These are phyloP conservation scores for Apiotrichum akiyoshidainum DNA, from an alignment of 1,284 basidiomycete genomes.

Conservation along the genomic window DNA sequence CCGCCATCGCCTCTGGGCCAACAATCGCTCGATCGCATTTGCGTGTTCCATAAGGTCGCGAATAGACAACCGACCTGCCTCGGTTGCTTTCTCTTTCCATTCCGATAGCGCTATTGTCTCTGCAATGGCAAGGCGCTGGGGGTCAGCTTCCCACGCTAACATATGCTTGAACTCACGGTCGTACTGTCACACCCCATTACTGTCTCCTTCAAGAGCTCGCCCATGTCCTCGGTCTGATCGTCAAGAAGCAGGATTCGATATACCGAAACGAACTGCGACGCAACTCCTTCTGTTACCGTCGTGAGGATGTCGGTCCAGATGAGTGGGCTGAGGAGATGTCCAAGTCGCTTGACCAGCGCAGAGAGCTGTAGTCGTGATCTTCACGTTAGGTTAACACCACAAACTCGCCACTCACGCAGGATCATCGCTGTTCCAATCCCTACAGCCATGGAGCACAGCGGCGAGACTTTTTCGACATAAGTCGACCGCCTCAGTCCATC, in stretches of 20 bases:
- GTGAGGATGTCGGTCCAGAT: constrained; percentile 82
- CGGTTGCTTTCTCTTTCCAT: constrained; percentile 59
- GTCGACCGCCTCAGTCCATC: constrained; percentile 21
- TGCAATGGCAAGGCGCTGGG: constrained; percentile 69
- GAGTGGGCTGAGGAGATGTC: constrained; percentile 63
- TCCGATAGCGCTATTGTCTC: constrained; percentile 64
- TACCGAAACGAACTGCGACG: constrained; percentile 59
- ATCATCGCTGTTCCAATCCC: constrained; percentile 2
- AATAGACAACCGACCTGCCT: constrained; percentile 46
- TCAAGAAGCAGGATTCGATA: constrained; percentile 60
- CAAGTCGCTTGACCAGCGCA: constrained; percentile 3
- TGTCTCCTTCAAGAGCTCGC: constrained; percentile 61
- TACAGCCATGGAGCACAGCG: constrained; percentile 9
- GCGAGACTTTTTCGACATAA: constrained; percentile 23
- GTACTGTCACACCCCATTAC: constrained; percentile 79
- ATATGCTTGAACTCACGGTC: constrained; percentile 18
- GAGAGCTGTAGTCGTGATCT: constrained; percentile 10
- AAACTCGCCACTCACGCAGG: background rate
- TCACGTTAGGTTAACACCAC: background rate
- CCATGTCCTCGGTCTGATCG: background rate
- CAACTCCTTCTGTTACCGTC: constrained; percentile 61
- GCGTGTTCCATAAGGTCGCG: constrained; percentile 60
- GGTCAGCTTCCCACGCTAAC: constrained; percentile 6
- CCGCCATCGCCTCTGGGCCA: constrained; percentile 24
- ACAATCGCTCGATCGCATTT: constrained; percentile 56